Evolutionary conservation across 208 protist genomes (phyloP), one percentile per base, ranked within the genome.

Genomic region (Crithidia sp.): DNA sequence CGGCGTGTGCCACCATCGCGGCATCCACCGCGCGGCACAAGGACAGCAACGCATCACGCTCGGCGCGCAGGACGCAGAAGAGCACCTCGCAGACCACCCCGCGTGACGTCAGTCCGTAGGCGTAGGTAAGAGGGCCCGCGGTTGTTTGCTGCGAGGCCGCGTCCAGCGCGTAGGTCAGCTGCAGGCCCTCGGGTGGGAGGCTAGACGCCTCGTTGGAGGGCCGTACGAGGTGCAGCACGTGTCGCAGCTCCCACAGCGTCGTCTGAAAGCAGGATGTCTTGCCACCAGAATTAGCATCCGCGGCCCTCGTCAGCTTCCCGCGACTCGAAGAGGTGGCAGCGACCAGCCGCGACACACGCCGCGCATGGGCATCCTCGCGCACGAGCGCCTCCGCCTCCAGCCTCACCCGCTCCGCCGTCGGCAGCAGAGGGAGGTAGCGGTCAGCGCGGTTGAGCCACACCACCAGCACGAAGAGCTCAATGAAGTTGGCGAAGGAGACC

Each of bases 81-180:
- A 93, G 60, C 43, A 84, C 57, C 61, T 92, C 82, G 69, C 75
- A 84, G 5, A 94, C 40, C 13, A 66, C 16, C 8, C 77, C 57
- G 37, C 86, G 79, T 8, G 89, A 85, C 28, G 80, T 66, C 39
- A 87, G 71, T 2, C 88, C 86, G 78, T 89, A 96, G 39, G 82
- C 81, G 77, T 90, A 88, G 5, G 86, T 90, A 7, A 91, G 61
- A 12, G 89, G 82, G n/a, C 87, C 89, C 10, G 75, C 83, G 41
- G 72, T 67, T 45, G 53, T 41, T 64, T 86, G 81, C 41, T 44
- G 73, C 44, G 86, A 92, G 61, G 86, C 67, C 0, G 65, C 70
- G 56, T 96, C 83, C 28, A 96, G 57, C 5, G 83, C 78, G 69
- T 96, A 96, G 59, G 87, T 79, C 28, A 93, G 69, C 36, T 77